phyloP scores from a whole-genome alignment of 1,284 basidiomycete species.

The Ceratobasidium sp. region DNA sequence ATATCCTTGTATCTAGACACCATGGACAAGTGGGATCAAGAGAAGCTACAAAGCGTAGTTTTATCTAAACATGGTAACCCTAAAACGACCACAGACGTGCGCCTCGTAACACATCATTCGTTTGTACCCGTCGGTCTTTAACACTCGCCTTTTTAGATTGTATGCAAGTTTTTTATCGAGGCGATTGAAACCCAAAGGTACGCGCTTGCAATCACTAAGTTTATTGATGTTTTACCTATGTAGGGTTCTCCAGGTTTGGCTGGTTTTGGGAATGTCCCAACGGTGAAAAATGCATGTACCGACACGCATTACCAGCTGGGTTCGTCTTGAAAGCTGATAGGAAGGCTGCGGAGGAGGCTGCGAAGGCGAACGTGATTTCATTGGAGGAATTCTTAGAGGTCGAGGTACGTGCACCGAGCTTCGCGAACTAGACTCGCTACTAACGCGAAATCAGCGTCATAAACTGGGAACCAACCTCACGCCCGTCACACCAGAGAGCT shows the following conservation, averaged over 20 bases:
- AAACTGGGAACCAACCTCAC: slow-evolving; percentile 93
- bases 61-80: slow-evolving; percentile 91
- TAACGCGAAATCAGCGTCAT: slow-evolving; percentile 72
- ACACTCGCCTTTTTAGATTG: slow-evolving; percentile 69
- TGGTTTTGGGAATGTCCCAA: slow-evolving; percentile 96
- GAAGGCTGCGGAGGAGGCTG: slow-evolving; percentile 85
- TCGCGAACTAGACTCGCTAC: not conserved
- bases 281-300: slow-evolving; percentile 91
- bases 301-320: slow-evolving; percentile 94
- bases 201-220: slow-evolving; percentile 51
- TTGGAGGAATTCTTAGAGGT: slow-evolving; percentile 98
- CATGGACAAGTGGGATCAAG: slow-evolving; percentile 99
- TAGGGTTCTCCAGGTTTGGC: slow-evolving; percentile 67
- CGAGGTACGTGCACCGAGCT: slow-evolving; percentile 67
- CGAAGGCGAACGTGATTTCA: slow-evolving; percentile 90
- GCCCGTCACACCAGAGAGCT: slow-evolving; percentile 94
- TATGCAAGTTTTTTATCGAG: slow-evolving; percentile 97
- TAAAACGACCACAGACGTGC: slow-evolving; percentile 88
- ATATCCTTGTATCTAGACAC: slow-evolving; percentile 68
- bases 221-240: not conserved
- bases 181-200: slow-evolving; percentile 94
- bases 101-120: slow-evolving; percentile 49
- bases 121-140: too few relatives aligned
- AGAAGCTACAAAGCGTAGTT: slow-evolving; percentile 88
- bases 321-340: slow-evolving; percentile 93